Percentiles rank a stretch among this genome's conserved stretches.
These are phyloP conservation scores for Lasiosphaeria ovina DNA, from an alignment of 495 filamentous ascomycete genomes.

Conservation along the genomic window DNA sequence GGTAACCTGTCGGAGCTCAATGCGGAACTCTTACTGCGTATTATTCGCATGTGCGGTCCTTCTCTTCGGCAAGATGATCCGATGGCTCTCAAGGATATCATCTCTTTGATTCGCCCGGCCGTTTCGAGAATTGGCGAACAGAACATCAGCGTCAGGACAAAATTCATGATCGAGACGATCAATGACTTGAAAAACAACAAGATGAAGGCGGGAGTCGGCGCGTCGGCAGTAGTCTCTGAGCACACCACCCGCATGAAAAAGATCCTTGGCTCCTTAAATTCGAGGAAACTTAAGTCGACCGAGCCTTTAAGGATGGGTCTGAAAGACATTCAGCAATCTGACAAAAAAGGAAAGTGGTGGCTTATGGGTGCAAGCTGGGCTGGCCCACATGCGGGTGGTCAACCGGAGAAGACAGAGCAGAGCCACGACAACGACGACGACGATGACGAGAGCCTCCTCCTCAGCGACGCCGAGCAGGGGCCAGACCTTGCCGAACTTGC, in stretches of 20 bases:
- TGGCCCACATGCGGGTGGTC: slow-evolving; percentile 39
- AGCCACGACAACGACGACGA: slow-evolving; percentile 9
- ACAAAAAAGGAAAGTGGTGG: slow-evolving; percentile 97
- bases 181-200: slow-evolving; percentile 93
- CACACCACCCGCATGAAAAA: slow-evolving; percentile 85
- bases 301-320: slow-evolving; percentile 82
- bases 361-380: slow-evolving; percentile 88
- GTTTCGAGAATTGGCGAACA: slow-evolving; percentile 63
- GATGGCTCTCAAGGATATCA: slow-evolving; percentile 85
- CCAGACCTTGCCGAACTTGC: slow-evolving; percentile 72
- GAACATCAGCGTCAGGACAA: slow-evolving; percentile 81
- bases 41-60: slow-evolving; percentile 75
- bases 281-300: slow-evolving; percentile 62
- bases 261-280: slow-evolving; percentile 70
- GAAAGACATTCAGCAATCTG: slow-evolving; percentile 72
- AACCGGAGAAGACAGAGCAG: slow-evolving; percentile 14
- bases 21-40: slow-evolving; percentile 82
- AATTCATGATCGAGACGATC: slow-evolving; percentile 97
- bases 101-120: slow-evolving; percentile 70
- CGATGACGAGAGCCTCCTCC: slow-evolving; percentile 28
- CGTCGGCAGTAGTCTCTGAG: slow-evolving; percentile 64
- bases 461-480: slow-evolving; percentile 53
- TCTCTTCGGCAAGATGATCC: slow-evolving; percentile 90
- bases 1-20: slow-evolving; percentile 78
- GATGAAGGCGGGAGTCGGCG: slow-evolving; percentile 66